These are phyloP conservation scores for Tuber indicum DNA, from an alignment of 495 filamentous ascomycete species.

Conservation along the genomic window DNA sequence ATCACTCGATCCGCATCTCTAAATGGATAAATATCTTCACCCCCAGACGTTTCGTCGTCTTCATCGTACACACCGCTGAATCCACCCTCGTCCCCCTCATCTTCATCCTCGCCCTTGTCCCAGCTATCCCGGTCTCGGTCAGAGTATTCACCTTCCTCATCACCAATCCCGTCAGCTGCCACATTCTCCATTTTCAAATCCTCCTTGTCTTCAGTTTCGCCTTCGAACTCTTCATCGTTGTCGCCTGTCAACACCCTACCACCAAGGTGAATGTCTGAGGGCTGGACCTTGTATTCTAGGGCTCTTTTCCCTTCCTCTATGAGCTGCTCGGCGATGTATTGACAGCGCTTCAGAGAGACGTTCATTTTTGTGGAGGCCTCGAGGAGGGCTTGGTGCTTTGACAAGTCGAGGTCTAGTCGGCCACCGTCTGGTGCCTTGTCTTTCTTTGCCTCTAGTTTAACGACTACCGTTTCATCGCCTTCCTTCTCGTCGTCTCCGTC, in stretches of 20 bases:
- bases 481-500: constrained; percentile 48
- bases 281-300: constrained; percentile 67
- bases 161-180: constrained; percentile 16
- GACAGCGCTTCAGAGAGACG: constrained; percentile 79
- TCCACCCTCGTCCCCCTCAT: constrained; percentile 13
- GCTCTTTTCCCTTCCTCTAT: constrained; percentile 83
- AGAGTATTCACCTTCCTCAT: constrained; percentile 31
- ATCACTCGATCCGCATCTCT: constrained; percentile 1
- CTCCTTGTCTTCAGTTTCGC: constrained; percentile 31
- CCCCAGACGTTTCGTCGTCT: background rate
- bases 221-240: constrained; percentile 51
- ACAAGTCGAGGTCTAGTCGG: constrained; percentile 70
- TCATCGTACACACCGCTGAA: background rate
- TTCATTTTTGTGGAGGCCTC: constrained; percentile 89
- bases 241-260: constrained; percentile 70
- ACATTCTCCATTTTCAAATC: constrained; percentile 8
- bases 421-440: constrained; percentile 58
- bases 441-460: constrained; percentile 24
- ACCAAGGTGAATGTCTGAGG: constrained; percentile 71
- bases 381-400: constrained; percentile 80
- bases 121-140: constrained; percentile 21
- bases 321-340: constrained; percentile 78
- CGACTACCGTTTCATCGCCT: constrained; percentile 43
- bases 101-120: constrained; percentile 26
- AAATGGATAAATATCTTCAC: background rate